Percentiles rank a stretch among this genome's conserved stretches.
Evolutionary conservation across 2,329 filamentous ascomycete genomes (phyloP).

Genomic region (Clonostachys rhizophaga): DNA sequence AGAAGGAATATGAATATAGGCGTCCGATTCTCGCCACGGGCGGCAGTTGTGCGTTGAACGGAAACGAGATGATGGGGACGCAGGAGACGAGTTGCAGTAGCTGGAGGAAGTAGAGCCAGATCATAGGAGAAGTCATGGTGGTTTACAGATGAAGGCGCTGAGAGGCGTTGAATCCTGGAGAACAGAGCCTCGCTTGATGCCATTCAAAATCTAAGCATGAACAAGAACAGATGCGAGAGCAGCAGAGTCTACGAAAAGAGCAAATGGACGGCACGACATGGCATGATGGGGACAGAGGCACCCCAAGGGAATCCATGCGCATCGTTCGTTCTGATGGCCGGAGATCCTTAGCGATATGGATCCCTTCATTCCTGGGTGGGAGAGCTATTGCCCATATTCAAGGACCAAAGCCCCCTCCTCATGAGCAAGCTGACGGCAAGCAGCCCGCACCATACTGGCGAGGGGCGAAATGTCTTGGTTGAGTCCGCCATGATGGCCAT

Average conservation of each 20-base stretch:
- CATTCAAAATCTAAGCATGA: slow-evolving; percentile 4
- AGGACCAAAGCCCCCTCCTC: slow-evolving; percentile 1
- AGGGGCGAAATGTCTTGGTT: slow-evolving; percentile 23
- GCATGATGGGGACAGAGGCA: not conserved
- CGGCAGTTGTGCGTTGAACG: slow-evolving; percentile 80
- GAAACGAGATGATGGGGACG: slow-evolving; percentile 52
- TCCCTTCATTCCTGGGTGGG: slow-evolving; percentile 30
- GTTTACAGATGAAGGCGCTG: slow-evolving; percentile 7
- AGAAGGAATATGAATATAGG: slow-evolving; percentile 68
- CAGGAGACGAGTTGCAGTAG: slow-evolving; percentile 13
- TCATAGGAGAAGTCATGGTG: slow-evolving; percentile 20
- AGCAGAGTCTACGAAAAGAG: slow-evolving; percentile 7
- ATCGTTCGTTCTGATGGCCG: slow-evolving; percentile 1
- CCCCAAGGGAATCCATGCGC: not conserved
- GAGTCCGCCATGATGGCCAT: no score
- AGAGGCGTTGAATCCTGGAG: slow-evolving; percentile 11
- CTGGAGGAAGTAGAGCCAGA: slow-evolving; percentile 12
- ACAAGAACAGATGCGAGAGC: slow-evolving; percentile 5
- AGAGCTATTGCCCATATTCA: not conserved
- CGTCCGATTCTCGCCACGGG: slow-evolving; percentile 67
- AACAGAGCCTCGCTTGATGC: slow-evolving; percentile 6
- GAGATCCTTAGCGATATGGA: slow-evolving; percentile 14
- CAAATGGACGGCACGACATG: slow-evolving; percentile 6
- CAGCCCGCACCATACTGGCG: slow-evolving; percentile 13
- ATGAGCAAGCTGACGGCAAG: not conserved